These are phyloP conservation scores for Pleoardoris graminearum DNA, from an alignment of 2,329 filamentous ascomycete species.

Conservation along the genomic window DNA sequence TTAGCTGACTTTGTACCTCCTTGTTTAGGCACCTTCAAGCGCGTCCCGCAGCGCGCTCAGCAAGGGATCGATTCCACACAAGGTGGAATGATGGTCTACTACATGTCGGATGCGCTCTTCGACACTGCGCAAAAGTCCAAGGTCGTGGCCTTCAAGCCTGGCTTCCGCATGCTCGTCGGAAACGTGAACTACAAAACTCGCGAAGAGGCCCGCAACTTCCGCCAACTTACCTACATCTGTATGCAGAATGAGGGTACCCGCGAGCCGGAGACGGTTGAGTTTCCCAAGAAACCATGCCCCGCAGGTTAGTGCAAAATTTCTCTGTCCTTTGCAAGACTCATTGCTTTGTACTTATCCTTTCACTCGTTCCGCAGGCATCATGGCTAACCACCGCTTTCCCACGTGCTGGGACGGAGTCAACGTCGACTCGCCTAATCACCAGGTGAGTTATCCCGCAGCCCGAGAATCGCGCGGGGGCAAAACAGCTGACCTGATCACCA, in stretches of 20 bases:
- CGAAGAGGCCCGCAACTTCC: conserved; percentile 32
- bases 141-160: conserved; percentile 48
- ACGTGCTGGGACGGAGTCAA: conserved; percentile 56
- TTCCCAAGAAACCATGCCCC: conserved; percentile 45
- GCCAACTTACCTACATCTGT: conserved; percentile 36
- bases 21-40: conserved; percentile 48
- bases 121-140: conserved; percentile 37
- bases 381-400: conserved; percentile 7
- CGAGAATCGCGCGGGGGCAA: too few relatives aligned
- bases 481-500: conserved; percentile 60
- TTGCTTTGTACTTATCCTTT: background rate
- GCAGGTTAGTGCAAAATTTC: conserved; percentile 22
- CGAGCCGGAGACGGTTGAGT: conserved; percentile 40
- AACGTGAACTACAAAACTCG: conserved; percentile 39
- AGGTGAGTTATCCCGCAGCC: too few relatives aligned
- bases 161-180: conserved; percentile 55
- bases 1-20: too few relatives aligned
- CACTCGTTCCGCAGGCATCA: conserved; percentile 38
- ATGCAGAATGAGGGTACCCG: conserved; percentile 40
- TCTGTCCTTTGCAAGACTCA: too few relatives aligned
- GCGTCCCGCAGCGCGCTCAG: conserved; percentile 48
- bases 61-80: conserved; percentile 48
- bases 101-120: conserved; percentile 37
- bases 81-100: conserved; percentile 39
- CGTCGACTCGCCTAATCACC: conserved; percentile 59